These are phyloP conservation scores for Alternaria arborescens DNA, from an alignment of 2,329 filamentous ascomycete species.

Conservation along the genomic window DNA sequence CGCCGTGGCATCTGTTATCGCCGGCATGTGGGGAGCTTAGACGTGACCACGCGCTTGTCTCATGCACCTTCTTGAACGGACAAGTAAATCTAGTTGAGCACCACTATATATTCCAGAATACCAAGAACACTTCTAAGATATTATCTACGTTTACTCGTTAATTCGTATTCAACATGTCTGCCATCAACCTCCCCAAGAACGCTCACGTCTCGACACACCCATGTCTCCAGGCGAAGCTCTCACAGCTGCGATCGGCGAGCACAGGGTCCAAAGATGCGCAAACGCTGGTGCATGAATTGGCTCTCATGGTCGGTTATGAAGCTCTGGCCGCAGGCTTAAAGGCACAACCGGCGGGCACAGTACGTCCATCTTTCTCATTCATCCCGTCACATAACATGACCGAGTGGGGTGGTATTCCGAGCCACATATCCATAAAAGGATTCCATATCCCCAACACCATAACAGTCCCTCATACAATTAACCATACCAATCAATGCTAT, in stretches of 20 bases:
- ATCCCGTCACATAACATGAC: not conserved
- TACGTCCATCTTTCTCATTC: slow-evolving; percentile 53
- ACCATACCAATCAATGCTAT: not conserved
- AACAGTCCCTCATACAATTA: not conserved
- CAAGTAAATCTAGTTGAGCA: slow-evolving; percentile 9
- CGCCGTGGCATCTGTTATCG: slow-evolving; percentile 16
- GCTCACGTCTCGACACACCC: slow-evolving; percentile 85
- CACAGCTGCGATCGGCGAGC: slow-evolving; percentile 79
- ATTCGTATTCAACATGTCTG: slow-evolving; percentile 33
- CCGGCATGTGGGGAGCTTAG: slow-evolving; percentile 10
- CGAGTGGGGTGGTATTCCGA: not conserved
- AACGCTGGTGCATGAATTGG: slow-evolving; percentile 83
- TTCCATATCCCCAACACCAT: slow-evolving; percentile 4
- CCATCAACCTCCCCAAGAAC: slow-evolving; percentile 59
- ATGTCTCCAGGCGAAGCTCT: slow-evolving; percentile 86
- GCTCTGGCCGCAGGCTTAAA: slow-evolving; percentile 73
- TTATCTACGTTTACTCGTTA: not conserved
- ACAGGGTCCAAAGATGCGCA: slow-evolving; percentile 80
- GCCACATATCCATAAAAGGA: not conserved
- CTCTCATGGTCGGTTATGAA: slow-evolving; percentile 82
- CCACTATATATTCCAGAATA: not conserved
- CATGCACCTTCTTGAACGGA: slow-evolving; percentile 16
- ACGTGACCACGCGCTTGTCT: slow-evolving; percentile 11
- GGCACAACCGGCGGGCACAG: slow-evolving; percentile 67
- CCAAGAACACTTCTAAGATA: not conserved